Conservation (phyloP, 306 rosid genomes). For the Lupinus albus region DNA sequence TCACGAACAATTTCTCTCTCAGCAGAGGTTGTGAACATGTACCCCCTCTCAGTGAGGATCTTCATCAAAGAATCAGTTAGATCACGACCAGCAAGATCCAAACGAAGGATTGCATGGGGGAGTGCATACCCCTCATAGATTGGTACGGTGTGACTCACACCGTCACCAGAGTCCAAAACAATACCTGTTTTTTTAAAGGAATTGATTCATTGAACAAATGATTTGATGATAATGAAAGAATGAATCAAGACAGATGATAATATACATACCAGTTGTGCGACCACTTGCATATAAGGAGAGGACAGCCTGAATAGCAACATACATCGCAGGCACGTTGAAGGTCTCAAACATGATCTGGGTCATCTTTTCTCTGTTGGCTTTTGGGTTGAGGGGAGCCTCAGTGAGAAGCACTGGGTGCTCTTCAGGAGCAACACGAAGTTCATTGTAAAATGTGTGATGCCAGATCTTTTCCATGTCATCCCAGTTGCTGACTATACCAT, state of each 20-base stretch:
- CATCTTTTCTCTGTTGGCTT: conserved; percentile 87
- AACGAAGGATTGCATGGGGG: conserved; percentile 82
- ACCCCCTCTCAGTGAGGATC: conserved; percentile 87
- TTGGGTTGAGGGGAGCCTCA: conserved; percentile 83
- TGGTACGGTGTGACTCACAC: conserved; percentile 86
- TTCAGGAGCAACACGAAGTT: conserved; percentile 83
- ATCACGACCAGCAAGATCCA: conserved; percentile 89
- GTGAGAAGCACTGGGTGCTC: conserved; percentile 86
- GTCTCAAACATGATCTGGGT: conserved; percentile 87
- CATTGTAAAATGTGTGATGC: conserved; percentile 87
- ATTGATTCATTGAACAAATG: conserved; percentile 22
- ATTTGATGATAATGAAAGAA: background rate
- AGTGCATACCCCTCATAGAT: conserved; percentile 86
- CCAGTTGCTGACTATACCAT: conserved; percentile 87
- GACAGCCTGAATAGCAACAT: conserved; percentile 83
- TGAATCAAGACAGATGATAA: background rate
- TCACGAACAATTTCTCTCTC: conserved; percentile 94
- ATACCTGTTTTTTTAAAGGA: conserved; percentile 54
- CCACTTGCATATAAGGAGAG: conserved; percentile 84
- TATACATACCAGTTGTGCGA: conserved; percentile 74
- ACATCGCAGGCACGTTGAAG: conserved; percentile 84
- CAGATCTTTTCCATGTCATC: conserved; percentile 90
- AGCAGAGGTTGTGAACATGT: conserved; percentile 91
- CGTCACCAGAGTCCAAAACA: conserved; percentile 85
- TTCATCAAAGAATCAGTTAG: conserved; percentile 77